Percentiles rank a stretch among this genome's conserved stretches.
These are phyloP conservation scores for Panaeolus cyanescens DNA, from an alignment of 768 basidiomycete species.

Conservation along the genomic window DNA sequence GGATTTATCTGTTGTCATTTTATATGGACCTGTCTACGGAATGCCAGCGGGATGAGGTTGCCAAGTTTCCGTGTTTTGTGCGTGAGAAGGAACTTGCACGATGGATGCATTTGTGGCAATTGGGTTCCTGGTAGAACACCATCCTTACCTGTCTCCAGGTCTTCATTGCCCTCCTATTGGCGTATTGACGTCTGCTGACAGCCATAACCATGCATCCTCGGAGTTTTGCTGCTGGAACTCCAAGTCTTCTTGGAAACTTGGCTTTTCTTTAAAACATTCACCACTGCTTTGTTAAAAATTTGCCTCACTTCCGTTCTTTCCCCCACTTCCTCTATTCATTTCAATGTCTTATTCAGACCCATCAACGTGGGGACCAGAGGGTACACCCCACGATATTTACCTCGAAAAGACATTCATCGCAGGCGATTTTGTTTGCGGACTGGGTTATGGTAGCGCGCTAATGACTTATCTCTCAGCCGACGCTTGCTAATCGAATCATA, in stretches of 20 bases:
- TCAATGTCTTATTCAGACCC: slow-evolving; percentile 20
- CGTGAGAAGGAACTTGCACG: background rate
- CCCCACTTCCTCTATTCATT: background rate
- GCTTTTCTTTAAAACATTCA: background rate
- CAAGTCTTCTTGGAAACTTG: background rate
- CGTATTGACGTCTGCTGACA: background rate
- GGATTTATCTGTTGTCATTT: background rate
- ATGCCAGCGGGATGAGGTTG: background rate
- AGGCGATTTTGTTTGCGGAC: slow-evolving; percentile 40
- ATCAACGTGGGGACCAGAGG: slow-evolving; percentile 29
- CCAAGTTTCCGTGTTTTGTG: background rate
- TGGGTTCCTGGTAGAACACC: background rate
- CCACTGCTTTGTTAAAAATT: background rate
- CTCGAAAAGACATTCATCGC: slow-evolving; percentile 43
- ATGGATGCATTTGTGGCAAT: background rate
- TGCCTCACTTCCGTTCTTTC: background rate
- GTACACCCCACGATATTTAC: slow-evolving; percentile 30
- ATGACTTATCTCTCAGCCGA: background rate
- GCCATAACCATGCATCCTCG: slow-evolving; percentile 1
- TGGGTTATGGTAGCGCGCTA: slow-evolving; percentile 36
- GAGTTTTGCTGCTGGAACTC: background rate
- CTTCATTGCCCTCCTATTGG: slow-evolving; percentile 1
- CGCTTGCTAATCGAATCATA: slow-evolving; percentile 9
- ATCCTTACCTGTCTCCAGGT: slow-evolving; percentile 2
- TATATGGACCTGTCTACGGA: background rate